Evolutionary conservation across 2,329 filamentous ascomycete genomes (phyloP).

Genomic region (Fusarium pilosicola): DNA sequence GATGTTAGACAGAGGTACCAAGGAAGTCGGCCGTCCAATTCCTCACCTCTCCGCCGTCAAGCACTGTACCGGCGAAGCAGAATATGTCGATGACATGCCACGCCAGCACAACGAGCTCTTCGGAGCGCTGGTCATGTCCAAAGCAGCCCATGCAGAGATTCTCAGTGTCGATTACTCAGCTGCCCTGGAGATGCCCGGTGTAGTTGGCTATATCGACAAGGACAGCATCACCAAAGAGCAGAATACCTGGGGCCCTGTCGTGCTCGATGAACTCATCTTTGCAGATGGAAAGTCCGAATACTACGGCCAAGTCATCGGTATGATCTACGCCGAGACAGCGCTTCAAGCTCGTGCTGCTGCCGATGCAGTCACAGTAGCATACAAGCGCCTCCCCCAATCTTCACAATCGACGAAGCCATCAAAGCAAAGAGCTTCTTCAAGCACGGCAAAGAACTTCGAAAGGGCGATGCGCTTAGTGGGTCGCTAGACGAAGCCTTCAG

Average conservation of each 20-base stretch:
- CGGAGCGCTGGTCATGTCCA: neutral
- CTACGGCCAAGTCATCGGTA: neutral
- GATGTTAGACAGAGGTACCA: neutral
- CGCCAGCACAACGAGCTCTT: neutral
- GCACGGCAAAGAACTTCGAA: neutral
- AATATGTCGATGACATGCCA: neutral
- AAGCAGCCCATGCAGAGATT: neutral
- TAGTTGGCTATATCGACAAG: neutral
- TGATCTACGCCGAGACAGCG: constrained; percentile 1
- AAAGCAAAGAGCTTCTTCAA: constrained; percentile 1
- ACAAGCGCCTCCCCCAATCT: neutral
- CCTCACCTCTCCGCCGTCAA: neutral
- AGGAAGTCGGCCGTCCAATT: neutral
- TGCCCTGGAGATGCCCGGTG: neutral
- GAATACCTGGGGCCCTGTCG: neutral
- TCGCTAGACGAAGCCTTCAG: neutral
- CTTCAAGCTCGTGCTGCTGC: neutral
- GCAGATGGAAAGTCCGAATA: neutral
- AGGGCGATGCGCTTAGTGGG: neutral
- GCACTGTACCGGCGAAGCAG: neutral
- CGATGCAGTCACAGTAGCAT: neutral
- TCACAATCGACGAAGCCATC: constrained; percentile 5
- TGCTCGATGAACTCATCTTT: neutral
- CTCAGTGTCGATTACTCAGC: neutral
- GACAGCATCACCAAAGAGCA: neutral